Evolutionary conservation across 176 grass and related monocot species (phyloP).

Genomic region (Rhynchospora tenuis): DNA sequence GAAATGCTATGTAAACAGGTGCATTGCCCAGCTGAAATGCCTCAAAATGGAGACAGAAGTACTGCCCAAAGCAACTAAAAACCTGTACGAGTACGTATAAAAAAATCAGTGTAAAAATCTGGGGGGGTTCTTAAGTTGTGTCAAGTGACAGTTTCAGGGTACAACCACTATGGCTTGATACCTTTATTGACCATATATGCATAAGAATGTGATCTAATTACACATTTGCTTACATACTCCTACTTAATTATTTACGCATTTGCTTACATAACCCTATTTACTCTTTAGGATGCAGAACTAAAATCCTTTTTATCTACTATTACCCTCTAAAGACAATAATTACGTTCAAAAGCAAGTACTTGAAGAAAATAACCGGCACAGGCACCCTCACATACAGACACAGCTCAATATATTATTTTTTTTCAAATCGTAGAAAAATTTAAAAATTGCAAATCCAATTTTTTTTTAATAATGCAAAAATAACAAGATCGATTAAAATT

Average conservation of each 20-base stretch:
- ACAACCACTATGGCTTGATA: neutral
- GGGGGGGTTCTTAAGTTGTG: no score
- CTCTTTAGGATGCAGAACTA: neutral
- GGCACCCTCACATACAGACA: no score
- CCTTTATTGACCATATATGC: neutral
- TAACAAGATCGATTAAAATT: neutral
- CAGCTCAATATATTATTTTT: neutral
- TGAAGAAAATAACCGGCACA: neutral
- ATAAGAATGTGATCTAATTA: neutral
- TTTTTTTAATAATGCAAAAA: neutral
- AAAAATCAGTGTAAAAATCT: neutral
- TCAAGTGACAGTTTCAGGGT: neutral
- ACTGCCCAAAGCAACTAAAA: conserved; percentile 95
- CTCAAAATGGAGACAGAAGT: conserved; percentile 94
- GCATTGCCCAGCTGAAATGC: conserved; percentile 83
- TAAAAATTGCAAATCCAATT: neutral
- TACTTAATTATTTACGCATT: no score
- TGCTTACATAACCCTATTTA: neutral
- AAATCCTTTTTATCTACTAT: neutral
- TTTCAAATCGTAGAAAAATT: neutral
- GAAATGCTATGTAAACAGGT: conserved; percentile 88
- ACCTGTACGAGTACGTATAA: conserved; percentile 36
- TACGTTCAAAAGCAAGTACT: neutral
- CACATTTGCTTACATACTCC: neutral
- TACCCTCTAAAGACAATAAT: neutral